Percentiles rank a stretch among this genome's conserved stretches.
phyloP scores from a whole-genome alignment of 768 basidiomycete genomes.

The Mycena capillaripes region DNA sequence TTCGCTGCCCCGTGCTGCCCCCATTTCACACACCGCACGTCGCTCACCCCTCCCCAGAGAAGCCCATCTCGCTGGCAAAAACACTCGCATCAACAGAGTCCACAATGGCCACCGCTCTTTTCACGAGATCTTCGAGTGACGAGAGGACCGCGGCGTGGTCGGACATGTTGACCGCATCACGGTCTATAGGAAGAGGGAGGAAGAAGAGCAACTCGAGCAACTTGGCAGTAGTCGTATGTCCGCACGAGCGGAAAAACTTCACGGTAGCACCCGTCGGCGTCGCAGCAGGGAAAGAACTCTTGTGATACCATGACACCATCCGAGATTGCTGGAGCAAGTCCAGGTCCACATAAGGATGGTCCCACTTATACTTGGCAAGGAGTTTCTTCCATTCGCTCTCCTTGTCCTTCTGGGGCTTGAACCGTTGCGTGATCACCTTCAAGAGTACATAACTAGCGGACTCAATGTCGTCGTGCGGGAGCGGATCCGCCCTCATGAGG shows the following conservation, averaged over 20 bases:
- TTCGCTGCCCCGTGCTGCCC: no score
- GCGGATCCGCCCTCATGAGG: constrained; percentile 3
- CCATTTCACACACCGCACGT: no score
- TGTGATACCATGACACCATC: background rate
- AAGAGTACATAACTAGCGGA: constrained; percentile 27
- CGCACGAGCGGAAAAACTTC: background rate
- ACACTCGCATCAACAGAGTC: constrained; percentile 7
- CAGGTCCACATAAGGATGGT: background rate
- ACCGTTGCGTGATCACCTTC: constrained; percentile 21
- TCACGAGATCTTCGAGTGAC: constrained; percentile 17
- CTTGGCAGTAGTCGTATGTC: constrained; percentile 6
- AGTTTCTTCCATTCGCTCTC: background rate
- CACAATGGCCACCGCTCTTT: constrained; percentile 17
- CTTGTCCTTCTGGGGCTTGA: constrained; percentile 17
- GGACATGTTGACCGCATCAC: background rate
- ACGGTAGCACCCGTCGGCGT: background rate
- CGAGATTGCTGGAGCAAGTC: background rate
- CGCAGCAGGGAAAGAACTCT: background rate
- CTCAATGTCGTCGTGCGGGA: constrained; percentile 34
- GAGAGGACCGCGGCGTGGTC: constrained; percentile 1
- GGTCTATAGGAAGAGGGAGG: constrained; percentile 17
- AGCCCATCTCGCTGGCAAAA: background rate
- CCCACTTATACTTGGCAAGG: constrained; percentile 9
- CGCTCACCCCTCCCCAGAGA: no score
- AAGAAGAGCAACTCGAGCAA: constrained; percentile 12